Evolutionary conservation across 306 rosid species (phyloP).

Genomic region (Acacia acuminata): DNA sequence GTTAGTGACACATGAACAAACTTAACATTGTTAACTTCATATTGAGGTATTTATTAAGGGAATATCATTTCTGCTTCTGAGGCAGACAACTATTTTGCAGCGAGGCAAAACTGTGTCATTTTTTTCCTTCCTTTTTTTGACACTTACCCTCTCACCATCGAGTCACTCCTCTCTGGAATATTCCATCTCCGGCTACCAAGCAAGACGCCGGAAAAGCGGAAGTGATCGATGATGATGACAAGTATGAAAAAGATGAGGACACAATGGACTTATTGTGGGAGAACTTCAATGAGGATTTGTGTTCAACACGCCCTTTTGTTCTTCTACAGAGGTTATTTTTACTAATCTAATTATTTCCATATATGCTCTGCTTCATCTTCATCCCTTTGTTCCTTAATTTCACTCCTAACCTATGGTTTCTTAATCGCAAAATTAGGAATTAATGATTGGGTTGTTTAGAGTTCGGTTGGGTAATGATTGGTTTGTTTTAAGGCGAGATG

Average conservation of each 20-base stretch:
- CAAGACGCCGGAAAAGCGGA: background rate
- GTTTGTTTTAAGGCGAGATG: background rate
- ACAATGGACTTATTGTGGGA: slow-evolving; percentile 64
- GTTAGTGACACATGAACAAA: too few relatives aligned
- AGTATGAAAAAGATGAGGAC: slow-evolving; percentile 24
- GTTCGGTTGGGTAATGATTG: background rate
- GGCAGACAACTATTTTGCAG: too few relatives aligned
- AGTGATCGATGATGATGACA: background rate
- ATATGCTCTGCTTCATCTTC: background rate
- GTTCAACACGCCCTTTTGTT: slow-evolving; percentile 32
- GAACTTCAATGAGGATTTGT: slow-evolving; percentile 56
- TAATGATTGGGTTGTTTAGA: background rate
- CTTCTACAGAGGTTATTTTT: slow-evolving; percentile 31
- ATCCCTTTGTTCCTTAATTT: background rate
- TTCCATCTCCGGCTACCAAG: slow-evolving; percentile 24
- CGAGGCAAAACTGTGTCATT: too few relatives aligned
- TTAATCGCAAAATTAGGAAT: background rate
- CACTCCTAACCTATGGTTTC: background rate
- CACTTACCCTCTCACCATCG: slow-evolving; percentile 30
- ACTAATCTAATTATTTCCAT: too few relatives aligned
- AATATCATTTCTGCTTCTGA: too few relatives aligned
- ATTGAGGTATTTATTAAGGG: too few relatives aligned
- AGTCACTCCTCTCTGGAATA: slow-evolving; percentile 48
- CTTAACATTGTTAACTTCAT: too few relatives aligned
- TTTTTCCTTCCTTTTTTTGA: too few relatives aligned